Conservation (phyloP, 768 basidiomycete genomes). For the Hebeloma cylindrosporum region DNA sequence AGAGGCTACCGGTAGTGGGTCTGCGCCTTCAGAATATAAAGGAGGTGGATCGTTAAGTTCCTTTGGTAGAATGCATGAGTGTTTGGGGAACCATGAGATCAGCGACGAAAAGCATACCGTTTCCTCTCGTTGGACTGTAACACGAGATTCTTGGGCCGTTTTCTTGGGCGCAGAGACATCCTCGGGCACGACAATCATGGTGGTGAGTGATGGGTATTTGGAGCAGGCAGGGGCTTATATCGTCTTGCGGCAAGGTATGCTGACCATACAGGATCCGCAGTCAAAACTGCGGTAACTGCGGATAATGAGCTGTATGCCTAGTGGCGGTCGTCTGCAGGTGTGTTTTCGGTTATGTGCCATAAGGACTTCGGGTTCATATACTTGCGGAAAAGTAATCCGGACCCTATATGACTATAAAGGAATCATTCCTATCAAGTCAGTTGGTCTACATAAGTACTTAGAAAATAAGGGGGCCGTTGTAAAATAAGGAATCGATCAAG, state of each 20-base stretch:
- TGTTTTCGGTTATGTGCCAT: no score
- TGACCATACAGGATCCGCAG: no score
- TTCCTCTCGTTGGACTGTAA: not conserved
- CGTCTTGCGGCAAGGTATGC: no score
- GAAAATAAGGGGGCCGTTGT: no score
- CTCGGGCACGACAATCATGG: constrained; percentile 10
- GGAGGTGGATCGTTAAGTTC: constrained; percentile 17
- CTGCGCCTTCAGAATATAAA: constrained; percentile 6
- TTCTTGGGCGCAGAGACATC: constrained; percentile 3
- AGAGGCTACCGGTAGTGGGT: not conserved
- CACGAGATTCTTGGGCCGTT: not conserved
- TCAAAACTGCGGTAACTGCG: not conserved
- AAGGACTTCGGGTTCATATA: no score
- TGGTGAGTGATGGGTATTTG: not conserved
- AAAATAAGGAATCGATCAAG: no score
- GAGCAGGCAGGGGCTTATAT: no score
- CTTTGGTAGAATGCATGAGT: not conserved
- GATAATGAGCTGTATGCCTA: not conserved
- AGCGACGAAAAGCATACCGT: not conserved
- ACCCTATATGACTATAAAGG: no score
- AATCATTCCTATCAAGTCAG: no score
- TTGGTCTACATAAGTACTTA: no score
- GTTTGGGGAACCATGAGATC: not conserved
- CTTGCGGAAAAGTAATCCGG: no score
- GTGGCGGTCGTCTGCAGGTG: no score